phyloP scores from a whole-genome alignment of 2,329 filamentous ascomycete species.

The Colletotrichum karsti region DNA sequence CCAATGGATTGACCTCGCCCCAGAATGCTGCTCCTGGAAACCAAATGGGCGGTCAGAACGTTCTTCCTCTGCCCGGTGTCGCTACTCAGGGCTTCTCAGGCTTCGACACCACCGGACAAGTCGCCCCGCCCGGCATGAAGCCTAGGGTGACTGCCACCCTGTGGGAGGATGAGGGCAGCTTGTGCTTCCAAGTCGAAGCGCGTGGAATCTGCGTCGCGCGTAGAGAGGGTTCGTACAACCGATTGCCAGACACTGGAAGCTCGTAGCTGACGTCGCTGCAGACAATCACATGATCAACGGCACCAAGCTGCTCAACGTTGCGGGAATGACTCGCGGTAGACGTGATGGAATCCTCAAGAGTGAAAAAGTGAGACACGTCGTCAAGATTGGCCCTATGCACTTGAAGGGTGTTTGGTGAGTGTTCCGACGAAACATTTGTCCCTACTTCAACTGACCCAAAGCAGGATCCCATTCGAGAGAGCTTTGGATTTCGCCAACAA shows the following conservation, averaged over 20 bases:
- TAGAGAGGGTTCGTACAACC: slow-evolving; percentile 75
- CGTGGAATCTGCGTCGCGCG: slow-evolving; percentile 95
- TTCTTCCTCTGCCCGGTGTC: slow-evolving; percentile 75
- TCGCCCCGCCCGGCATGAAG: slow-evolving; percentile 94
- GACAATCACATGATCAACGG: slow-evolving; percentile 99
- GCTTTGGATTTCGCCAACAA: slow-evolving; percentile 99
- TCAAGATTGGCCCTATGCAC: slow-evolving; percentile 99
- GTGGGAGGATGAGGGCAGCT: slow-evolving; percentile 97
- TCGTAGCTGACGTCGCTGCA: slow-evolving; percentile 43
- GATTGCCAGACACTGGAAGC: not conserved
- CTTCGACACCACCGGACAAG: slow-evolving; percentile 88
- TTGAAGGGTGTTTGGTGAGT: slow-evolving; percentile 95
- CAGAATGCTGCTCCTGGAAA: slow-evolving; percentile 73
- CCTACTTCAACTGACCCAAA: not conserved
- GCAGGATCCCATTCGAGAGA: slow-evolving; percentile 95
- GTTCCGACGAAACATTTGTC: not conserved
- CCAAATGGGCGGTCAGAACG: slow-evolving; percentile 70
- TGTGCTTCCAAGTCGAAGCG: slow-evolving; percentile 98
- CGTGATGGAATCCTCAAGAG: slow-evolving; percentile 97
- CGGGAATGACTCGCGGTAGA: slow-evolving; percentile 95
- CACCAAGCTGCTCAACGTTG: slow-evolving; percentile 95
- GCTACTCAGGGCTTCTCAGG: slow-evolving; percentile 63
- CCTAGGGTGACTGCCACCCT: slow-evolving; percentile 94
- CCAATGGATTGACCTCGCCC: slow-evolving; percentile 84
- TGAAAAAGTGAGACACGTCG: slow-evolving; percentile 95